These are phyloP conservation scores for Apiospora koreana DNA, from an alignment of 2,329 filamentous ascomycete species.

Conservation along the genomic window DNA sequence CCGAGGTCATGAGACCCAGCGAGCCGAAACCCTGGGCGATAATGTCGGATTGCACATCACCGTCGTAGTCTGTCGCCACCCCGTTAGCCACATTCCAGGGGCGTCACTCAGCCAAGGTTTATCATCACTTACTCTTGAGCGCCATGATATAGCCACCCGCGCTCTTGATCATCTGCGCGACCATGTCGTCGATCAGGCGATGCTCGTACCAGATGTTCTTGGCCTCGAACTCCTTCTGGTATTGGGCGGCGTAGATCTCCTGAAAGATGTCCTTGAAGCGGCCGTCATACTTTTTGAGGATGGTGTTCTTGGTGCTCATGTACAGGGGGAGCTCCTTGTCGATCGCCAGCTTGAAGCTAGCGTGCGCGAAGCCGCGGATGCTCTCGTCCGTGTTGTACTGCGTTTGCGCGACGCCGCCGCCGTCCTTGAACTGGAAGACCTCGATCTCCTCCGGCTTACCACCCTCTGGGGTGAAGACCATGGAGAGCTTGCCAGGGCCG, in stretches of 20 bases:
- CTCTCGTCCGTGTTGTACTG: conserved; percentile 99
- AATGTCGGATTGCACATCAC: conserved; percentile 97
- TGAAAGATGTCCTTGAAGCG: conserved; percentile 99
- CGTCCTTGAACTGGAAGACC: conserved; percentile 85
- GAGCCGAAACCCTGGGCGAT: conserved; percentile 98
- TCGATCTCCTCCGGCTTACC: conserved; percentile 82
- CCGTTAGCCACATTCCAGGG: not conserved
- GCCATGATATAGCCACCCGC: conserved; percentile 95
- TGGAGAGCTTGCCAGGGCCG: conserved; percentile 83
- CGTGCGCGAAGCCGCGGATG: conserved; percentile 92
- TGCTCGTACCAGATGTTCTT: conserved; percentile 99
- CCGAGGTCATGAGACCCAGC: conserved; percentile 96
- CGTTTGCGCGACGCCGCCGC: conserved; percentile 86
- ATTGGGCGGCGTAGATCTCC: conserved; percentile 86
- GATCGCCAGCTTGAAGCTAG: conserved; percentile 93
- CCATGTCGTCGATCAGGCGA: conserved; percentile 99
- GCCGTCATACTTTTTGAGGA: conserved; percentile 97
- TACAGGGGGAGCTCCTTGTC: conserved; percentile 89
- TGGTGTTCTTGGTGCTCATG: conserved; percentile 99
- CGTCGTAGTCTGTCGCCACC: conserved; percentile 78
- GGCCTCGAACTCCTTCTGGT: conserved; percentile 86
- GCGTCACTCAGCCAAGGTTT: not conserved
- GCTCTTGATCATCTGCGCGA: conserved; percentile 99
- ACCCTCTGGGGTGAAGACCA: conserved; percentile 89
- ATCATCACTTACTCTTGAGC: conserved; percentile 77